Evolutionary conservation across 805 yeast genomes (phyloP), one percentile per base, ranked within the genome.

Genomic region (Ogataea corticis): DNA sequence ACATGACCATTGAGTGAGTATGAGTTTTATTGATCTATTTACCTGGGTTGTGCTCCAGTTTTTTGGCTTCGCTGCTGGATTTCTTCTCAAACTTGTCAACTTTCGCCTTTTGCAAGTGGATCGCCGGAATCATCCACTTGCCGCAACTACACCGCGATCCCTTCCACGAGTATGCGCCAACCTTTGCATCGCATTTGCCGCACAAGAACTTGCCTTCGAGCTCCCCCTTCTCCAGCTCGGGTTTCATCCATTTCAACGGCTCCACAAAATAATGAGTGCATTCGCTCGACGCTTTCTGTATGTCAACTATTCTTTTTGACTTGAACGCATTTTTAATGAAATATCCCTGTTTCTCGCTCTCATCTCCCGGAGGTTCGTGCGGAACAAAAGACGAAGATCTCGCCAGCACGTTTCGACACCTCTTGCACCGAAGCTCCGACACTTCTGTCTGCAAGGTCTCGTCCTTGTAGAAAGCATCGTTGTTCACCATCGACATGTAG

Each of bases 131-230:
- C 74, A 92, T 83, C 99, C 99, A 94, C 56, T 80, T 81, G 2
- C 97, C 97, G 65, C 99, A 94, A 46, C 94, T 81, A 65, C 99
- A 94, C 56, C 96, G 71, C 2, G 92, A 81, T 0, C 99, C 99
- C 58, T 83, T 87, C 99, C 99, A 94, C 50, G 83, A 80, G 63
- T 90, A 94, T 0, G 88, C 90, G 12, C 99, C 99, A 2, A 94
- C 79, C 67, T 92, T 94, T 13, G 86, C 73, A 4, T 71, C 70
- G 69, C 99, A 94, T 58, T 83, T 85, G 2, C 94, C 94, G 64
- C 99, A 94, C 10, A 68, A 63, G 35, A 94, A 80, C 58, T 85
- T 87, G 2, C 99, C 99, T 63, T 92, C 97, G 7, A 94, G 57
- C 41, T 82, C 85, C 29, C 87, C 87, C 54, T 77, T 75, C 38